Evolutionary conservation across 257 asterid genomes (phyloP).

Genomic region (Scutellaria minor): DNA sequence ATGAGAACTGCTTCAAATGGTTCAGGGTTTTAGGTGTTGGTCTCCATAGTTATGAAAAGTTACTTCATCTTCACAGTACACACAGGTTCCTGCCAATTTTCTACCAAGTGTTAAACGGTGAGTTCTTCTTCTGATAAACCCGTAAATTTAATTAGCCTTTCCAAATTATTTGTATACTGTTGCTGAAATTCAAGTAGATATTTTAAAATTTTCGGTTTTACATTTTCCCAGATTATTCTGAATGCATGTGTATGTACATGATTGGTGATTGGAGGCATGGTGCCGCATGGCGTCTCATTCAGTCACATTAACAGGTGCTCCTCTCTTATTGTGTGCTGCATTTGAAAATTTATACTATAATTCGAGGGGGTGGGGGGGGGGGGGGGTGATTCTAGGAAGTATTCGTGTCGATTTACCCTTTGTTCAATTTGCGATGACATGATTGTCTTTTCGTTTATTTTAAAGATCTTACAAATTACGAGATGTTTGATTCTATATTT

Average conservation of each 20-base stretch:
- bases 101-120: not conserved
- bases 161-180: not conserved
- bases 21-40: not conserved
- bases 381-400: too few relatives aligned
- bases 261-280: not conserved
- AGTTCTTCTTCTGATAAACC: not conserved
- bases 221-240: constrained; percentile 13
- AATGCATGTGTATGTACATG: not conserved
- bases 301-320: not conserved
- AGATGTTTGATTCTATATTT: too few relatives aligned
- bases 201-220: not conserved
- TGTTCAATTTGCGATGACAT: too few relatives aligned
- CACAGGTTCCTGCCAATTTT: not conserved
- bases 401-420: too few relatives aligned
- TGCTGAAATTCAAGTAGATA: not conserved
- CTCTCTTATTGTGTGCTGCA: not conserved
- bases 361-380: too few relatives aligned
- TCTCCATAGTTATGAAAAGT: not conserved
- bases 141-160: not conserved
- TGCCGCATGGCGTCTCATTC: not conserved
- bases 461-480: too few relatives aligned
- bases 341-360: too few relatives aligned
- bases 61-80: not conserved
- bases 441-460: too few relatives aligned
- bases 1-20: constrained; percentile 2